Evolutionary conservation across 805 yeast species (phyloP), one percentile per base, ranked within the genome.

Genomic region (Wickerhamomyces pijperi): DNA sequence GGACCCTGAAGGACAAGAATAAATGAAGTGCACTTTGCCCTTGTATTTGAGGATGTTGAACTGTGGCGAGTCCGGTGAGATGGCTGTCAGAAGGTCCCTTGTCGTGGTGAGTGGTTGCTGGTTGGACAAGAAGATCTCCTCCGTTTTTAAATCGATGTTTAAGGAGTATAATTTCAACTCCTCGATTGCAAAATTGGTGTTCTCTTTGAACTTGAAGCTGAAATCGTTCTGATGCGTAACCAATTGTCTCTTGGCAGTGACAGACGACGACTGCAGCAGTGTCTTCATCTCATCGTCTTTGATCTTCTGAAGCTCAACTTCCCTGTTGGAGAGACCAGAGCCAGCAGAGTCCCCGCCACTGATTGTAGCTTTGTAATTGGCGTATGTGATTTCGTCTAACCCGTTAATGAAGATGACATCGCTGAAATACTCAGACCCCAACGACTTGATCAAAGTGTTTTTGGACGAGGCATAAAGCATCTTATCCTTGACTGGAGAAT

Each of bases 381-480:
- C 56, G n/a, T 56, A 53, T 21, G 73, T 61, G 34, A 64, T 42
- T 36, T 66, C 70, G 8, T 48, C 50, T 4, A 56, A 37, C 14
- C 55, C 58, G 21, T 65, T 62, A 36, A 58, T 43, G 39, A 65
- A 51, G 9, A 59, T 35, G 20, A 55, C 59, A 34, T 60, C 51
- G n/a, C 51, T 53, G 37, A 64, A 60, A 28, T 55, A 47, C 37
- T 63, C 63, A 1, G 65, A 70, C 8, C 96, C 96, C 32, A 90
- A 65, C 45, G 81, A 79, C 48, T 82, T 75, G 40, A 83, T 61
- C 29, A 92, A 59, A 2, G 92, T 76, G 56, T 76, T 81, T 44
- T 85, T 85, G 11, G 94, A 78, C 2, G 96, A 84, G 4, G 97
- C 97, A 57, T 88, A 92, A 36, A 92, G 67, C 97, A 92, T 92